Base-by-base conservation (phyloP, 805 yeast species). In the Lipomyces yamadae region DNA sequence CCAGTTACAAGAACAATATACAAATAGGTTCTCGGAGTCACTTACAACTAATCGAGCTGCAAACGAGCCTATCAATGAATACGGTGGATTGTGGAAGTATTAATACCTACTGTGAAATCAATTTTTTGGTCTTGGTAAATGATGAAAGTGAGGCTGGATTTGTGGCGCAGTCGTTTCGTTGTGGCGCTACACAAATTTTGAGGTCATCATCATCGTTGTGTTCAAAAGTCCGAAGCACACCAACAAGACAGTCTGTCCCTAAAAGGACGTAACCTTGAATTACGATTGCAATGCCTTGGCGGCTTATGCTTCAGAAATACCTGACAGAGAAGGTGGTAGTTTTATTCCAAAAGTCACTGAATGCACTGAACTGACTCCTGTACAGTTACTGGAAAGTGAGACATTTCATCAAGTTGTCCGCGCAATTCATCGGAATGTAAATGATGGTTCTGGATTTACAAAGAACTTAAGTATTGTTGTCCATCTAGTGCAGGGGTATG, bases 321-420 rank as follows among this genome's bases (percentile, higher is more conserved):
- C 54, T 67, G 24, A 55, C 66, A n/a, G 42, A 50, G 35, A 66
- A 66, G 62, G 69, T 66, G 45, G 8, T 34, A 32, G 8, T 33
- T 24, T 34, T 15, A 34, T 39, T 37, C 30, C 1, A 3, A 6
- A 24, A n/a, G 8, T 37, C 15, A 48, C 24, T 33, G 2, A 6
- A 35, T 11, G 13, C 18, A 11, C 13, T 13, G 35, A n/a, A 15
- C 33, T 48, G 10, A 33, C 13, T 32, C 18, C 39, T 37, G 15
- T 37, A 37, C 24, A 66, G 70, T 61, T 68, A 15, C 61, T 68
- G 45, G 65, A 66, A 56, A 61, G 66, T 18, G 60, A 58, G 35
- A 8, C 60, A 6, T 68, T 68, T 37, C 71, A 68, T 50, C 58
- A 55, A 18, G 62, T 53, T 3, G 71, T 68, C 13, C 60, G 64